Conservation (phyloP, 192 early-diverging fungal genomes). For the Gryganskiella cystojenkinii region DNA sequence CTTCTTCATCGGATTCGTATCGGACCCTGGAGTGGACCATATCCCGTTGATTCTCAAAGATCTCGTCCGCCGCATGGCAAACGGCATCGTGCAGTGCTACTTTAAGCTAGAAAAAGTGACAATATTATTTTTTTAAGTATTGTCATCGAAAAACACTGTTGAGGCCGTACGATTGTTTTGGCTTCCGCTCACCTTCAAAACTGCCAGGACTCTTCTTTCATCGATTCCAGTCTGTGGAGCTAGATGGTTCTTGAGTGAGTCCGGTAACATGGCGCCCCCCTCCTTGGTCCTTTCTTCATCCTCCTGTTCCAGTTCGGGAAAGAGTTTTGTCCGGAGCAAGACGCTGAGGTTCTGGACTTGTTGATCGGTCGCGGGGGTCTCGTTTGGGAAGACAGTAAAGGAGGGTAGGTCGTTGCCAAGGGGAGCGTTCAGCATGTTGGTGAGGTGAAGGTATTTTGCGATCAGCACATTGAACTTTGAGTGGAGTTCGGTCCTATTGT, state of each 20-base stretch:
- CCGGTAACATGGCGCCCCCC: background rate
- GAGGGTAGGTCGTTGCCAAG: conserved; percentile 18
- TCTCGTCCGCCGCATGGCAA: conserved; percentile 28
- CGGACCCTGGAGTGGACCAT: conserved; percentile 27
- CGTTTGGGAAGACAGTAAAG: conserved; percentile 44
- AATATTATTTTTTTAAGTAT: background rate
- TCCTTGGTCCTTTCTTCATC: conserved; percentile 40
- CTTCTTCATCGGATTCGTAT: conserved; percentile 40
- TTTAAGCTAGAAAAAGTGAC: conserved; percentile 21
- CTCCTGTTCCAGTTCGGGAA: conserved; percentile 41
- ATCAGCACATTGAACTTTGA: conserved; percentile 52
- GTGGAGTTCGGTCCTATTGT: conserved; percentile 50
- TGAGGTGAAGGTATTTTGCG: conserved; percentile 41
- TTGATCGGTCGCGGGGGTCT: conserved; percentile 36
- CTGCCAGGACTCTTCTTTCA: conserved; percentile 23
- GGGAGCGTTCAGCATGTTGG: conserved; percentile 45
- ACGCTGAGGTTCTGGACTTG: conserved; percentile 42
- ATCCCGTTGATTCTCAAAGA: conserved; percentile 43
- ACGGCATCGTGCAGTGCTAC: conserved; percentile 38
- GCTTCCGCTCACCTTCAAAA: conserved; percentile 16
- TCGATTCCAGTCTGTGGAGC: background rate
- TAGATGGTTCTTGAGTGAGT: too few relatives aligned
- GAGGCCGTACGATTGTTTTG: background rate
- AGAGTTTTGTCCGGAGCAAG: conserved; percentile 40
- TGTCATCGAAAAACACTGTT: too few relatives aligned